Conservation (phyloP, 495 filamentous ascomycete species). For the Friedmanniomyces simplex region DNA sequence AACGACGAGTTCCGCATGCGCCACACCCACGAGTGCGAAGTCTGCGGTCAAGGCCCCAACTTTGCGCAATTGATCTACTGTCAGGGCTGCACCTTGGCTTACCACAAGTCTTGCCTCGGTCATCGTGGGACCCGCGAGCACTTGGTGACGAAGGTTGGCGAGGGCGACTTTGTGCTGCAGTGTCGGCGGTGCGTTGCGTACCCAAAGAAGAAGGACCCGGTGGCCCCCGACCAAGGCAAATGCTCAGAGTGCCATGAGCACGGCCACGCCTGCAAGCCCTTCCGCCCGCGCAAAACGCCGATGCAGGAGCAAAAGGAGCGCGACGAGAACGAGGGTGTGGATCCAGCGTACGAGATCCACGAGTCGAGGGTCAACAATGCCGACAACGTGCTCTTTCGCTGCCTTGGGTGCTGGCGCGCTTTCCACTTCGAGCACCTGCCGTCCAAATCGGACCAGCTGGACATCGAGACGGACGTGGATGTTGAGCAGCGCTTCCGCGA, state of each 20-base stretch:
- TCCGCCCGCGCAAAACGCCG: constrained; percentile 56
- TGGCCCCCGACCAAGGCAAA: constrained; percentile 54
- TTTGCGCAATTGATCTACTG: constrained; percentile 60
- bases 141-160: constrained; percentile 79
- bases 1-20: constrained; percentile 51
- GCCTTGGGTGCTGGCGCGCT: constrained; percentile 60
- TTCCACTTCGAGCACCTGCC: constrained; percentile 79
- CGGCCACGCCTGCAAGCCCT: constrained; percentile 56
- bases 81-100: constrained; percentile 78
- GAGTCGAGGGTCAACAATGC: constrained; percentile 58
- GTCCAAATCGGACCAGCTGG: constrained; percentile 28
- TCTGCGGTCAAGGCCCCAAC: constrained; percentile 51
- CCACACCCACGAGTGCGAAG: constrained; percentile 63
- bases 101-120: constrained; percentile 75
- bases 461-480: constrained; percentile 34
- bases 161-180: constrained; percentile 74
- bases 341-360: constrained; percentile 58
- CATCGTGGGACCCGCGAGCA: constrained; percentile 65
- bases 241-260: constrained; percentile 58
- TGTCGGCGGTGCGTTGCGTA: constrained; percentile 73
- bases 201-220: constrained; percentile 53
- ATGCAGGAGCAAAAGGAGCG: constrained; percentile 74
- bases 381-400: constrained; percentile 69
- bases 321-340: constrained; percentile 62
- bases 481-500: constrained; percentile 45